Percentiles rank a stretch among this genome's conserved stretches.
Conservation (phyloP, 225 moss, liverwort and hornwort genomes). For the Bryoerythrophyllum caledonicum region DNA sequence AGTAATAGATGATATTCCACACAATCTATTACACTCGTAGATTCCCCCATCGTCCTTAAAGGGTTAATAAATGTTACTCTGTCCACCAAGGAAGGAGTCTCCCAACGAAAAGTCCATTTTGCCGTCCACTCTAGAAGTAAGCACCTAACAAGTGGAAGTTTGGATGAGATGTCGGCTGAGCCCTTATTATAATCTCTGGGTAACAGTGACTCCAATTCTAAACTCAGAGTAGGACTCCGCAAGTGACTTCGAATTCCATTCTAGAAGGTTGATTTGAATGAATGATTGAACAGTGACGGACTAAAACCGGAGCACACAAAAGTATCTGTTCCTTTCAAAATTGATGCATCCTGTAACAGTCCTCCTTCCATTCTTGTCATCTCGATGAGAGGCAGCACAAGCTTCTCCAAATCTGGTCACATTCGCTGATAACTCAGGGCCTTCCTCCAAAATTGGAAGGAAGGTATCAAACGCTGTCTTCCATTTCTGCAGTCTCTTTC, state of each 20-base stretch:
- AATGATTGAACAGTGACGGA: no score
- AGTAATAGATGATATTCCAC: no score
- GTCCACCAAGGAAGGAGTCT: background rate
- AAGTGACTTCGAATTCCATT: background rate
- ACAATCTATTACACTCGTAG: no score
- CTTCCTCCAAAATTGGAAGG: background rate
- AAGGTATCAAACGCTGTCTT: background rate
- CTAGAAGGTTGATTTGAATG: background rate
- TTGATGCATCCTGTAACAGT: background rate
- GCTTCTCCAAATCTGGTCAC: background rate
- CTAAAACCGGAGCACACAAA: background rate
- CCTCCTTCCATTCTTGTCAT: background rate
- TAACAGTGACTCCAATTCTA: background rate
- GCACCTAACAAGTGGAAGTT: background rate
- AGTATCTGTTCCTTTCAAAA: background rate
- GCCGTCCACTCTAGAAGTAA: background rate
- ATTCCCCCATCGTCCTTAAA: no score
- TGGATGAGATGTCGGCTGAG: background rate
- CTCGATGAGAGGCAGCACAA: background rate
- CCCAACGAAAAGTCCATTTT: background rate
- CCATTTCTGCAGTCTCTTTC: background rate
- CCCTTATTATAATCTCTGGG: background rate
- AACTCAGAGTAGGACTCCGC: background rate
- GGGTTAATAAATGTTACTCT: no score
- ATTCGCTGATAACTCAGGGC: background rate